These are phyloP conservation scores for Mangifera indica DNA, from an alignment of 345 rosid species.

Conservation along the genomic window DNA sequence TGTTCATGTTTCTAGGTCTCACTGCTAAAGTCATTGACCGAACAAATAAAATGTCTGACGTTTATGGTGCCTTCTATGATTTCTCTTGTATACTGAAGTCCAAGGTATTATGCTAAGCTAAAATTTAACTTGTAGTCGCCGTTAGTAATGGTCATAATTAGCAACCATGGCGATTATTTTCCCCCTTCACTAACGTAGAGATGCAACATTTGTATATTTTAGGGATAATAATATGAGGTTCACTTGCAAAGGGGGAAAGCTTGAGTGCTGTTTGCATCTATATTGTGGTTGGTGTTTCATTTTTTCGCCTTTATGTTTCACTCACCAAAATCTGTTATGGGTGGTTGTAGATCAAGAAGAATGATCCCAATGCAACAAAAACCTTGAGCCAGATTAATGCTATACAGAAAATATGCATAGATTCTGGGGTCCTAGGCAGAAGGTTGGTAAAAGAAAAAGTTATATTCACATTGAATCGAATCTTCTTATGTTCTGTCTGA, in stretches of 20 bases:
- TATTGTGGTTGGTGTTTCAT: background rate
- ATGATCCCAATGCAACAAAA: slow-evolving; percentile 68
- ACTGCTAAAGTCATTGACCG: slow-evolving; percentile 80
- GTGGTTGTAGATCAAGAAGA: slow-evolving; percentile 55
- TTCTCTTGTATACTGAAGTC: slow-evolving; percentile 67
- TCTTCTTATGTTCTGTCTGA: background rate
- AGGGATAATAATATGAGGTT: too few relatives aligned
- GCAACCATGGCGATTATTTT: too few relatives aligned
- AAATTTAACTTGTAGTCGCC: background rate
- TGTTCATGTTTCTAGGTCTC: slow-evolving; percentile 54
- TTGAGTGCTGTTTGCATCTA: too few relatives aligned
- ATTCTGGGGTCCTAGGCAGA: slow-evolving; percentile 52
- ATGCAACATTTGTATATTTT: background rate
- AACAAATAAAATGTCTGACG: slow-evolving; percentile 83
- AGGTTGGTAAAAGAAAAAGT: slow-evolving; percentile 38
- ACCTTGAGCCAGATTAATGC: slow-evolving; percentile 64
- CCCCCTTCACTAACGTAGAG: too few relatives aligned
- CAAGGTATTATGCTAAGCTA: slow-evolving; percentile 45
- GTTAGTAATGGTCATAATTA: too few relatives aligned
- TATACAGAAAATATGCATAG: slow-evolving; percentile 58
- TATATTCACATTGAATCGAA: background rate
- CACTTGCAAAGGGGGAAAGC: background rate
- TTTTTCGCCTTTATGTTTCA: background rate
- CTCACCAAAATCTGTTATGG: background rate
- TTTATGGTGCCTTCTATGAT: slow-evolving; percentile 82